These are phyloP conservation scores for Yamadazyma tumulicola DNA, from an alignment of 805 yeast species.

Conservation along the genomic window DNA sequence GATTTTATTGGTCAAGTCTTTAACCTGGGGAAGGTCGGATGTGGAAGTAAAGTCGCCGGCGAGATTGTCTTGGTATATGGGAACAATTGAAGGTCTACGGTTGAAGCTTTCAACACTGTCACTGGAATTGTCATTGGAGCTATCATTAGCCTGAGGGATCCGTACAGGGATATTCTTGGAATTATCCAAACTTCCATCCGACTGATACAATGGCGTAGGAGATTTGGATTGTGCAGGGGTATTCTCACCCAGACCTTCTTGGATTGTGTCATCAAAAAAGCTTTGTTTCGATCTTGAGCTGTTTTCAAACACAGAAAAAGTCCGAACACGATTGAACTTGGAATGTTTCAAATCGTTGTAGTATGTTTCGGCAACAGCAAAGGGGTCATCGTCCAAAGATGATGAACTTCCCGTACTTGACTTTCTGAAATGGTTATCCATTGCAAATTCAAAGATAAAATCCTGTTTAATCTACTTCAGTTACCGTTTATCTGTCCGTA, in stretches of 20 bases:
- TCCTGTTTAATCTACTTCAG: too few relatives aligned
- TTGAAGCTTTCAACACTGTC: too few relatives aligned
- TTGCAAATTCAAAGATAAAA: too few relatives aligned
- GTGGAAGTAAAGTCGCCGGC: conserved; percentile 11
- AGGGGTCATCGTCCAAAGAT: conserved; percentile 57
- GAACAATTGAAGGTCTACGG: conserved; percentile 27
- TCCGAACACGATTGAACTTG: conserved; percentile 51
- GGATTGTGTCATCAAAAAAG: conserved; percentile 6
- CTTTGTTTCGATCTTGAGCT: conserved; percentile 6
- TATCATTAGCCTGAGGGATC: too few relatives aligned
- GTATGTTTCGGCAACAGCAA: conserved; percentile 63
- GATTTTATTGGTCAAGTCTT: conserved; percentile 5
- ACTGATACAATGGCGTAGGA: too few relatives aligned
- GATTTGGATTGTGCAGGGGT: conserved; percentile 10
- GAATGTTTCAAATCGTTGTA: conserved; percentile 42
- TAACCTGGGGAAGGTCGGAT: conserved; percentile 8
- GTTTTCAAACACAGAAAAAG: conserved; percentile 44
- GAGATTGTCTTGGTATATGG: conserved; percentile 20
- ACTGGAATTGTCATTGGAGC: too few relatives aligned
- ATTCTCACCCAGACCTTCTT: conserved; percentile 8
- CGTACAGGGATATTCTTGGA: conserved; percentile 8
- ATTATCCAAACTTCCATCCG: too few relatives aligned
- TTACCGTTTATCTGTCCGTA: too few relatives aligned
- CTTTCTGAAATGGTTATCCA: conserved; percentile 7
- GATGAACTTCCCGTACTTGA: too few relatives aligned